phyloP scores from a whole-genome alignment of 2,329 filamentous ascomycete genomes.

The Remersonia thermophila region DNA sequence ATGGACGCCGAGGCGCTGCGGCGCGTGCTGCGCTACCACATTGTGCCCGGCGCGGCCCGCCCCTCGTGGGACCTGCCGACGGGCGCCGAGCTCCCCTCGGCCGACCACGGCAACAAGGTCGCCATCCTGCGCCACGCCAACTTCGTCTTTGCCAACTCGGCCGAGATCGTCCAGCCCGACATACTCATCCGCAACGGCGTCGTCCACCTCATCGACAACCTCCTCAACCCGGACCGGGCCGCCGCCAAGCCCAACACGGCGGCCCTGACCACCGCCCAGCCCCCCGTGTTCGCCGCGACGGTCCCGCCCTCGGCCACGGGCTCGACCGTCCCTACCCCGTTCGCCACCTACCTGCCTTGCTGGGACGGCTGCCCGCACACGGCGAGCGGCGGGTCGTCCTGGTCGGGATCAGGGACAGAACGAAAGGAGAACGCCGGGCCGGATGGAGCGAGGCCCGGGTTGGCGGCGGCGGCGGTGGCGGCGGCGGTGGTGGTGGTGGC shows the following conservation, averaged over 20 bases:
- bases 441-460: background rate
- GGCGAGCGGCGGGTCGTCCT: background rate
- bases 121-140: conserved; percentile 32
- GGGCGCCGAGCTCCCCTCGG: conserved; percentile 25
- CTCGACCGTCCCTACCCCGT: conserved; percentile 19
- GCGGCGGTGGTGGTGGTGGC: too few relatives aligned
- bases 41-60: conserved; percentile 38
- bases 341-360: conserved; percentile 32
- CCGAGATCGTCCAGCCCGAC: conserved; percentile 38
- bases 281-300: conserved; percentile 21
- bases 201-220: conserved; percentile 44
- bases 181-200: conserved; percentile 45
- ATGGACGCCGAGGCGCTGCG: conserved; percentile 29
- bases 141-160: conserved; percentile 36
- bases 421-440: background rate
- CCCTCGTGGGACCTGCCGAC: conserved; percentile 40
- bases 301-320: conserved; percentile 15
- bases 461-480: too few relatives aligned
- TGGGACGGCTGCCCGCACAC: conserved; percentile 15
- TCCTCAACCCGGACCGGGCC: conserved; percentile 32
- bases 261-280: conserved; percentile 21
- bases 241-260: conserved; percentile 26
- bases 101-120: conserved; percentile 28
- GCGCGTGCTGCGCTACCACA: conserved; percentile 41
- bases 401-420: background rate